Percentiles rank a stretch among this genome's conserved stretches.
Conservation (phyloP, 164 flowering plant genomes). For the Chloranthus sessilifolius region DNA sequence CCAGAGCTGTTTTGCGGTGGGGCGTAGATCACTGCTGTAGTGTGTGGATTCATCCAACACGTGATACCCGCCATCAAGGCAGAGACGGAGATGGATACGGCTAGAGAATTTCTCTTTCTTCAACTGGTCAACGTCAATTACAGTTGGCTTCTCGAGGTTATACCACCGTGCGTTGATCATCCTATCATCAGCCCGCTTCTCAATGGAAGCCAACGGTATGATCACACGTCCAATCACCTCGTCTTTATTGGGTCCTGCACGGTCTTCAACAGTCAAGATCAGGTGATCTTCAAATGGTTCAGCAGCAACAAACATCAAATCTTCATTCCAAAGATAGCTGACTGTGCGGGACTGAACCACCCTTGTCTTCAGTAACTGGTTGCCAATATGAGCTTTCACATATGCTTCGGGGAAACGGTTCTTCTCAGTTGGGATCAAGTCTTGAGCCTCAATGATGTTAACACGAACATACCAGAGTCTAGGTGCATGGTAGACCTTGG, state of each 20-base stretch:
- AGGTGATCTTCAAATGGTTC: slow-evolving; percentile 95
- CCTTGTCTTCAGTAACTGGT: slow-evolving; percentile 73
- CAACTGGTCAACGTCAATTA: slow-evolving; percentile 68
- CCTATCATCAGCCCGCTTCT: slow-evolving; percentile 84
- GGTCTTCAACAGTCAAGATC: slow-evolving; percentile 73
- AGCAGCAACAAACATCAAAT: slow-evolving; percentile 78
- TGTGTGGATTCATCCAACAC: slow-evolving; percentile 92
- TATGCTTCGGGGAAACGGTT: slow-evolving; percentile 69
- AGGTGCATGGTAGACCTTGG: slow-evolving; percentile 92
- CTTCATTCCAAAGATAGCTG: slow-evolving; percentile 83
- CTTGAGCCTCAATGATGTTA: slow-evolving; percentile 87
- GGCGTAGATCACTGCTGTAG: slow-evolving; percentile 90
- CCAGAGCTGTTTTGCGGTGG: slow-evolving; percentile 89
- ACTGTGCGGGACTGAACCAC: slow-evolving; percentile 52
- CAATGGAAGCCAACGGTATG: slow-evolving; percentile 54
- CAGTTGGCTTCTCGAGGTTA: slow-evolving; percentile 68
- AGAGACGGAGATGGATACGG: slow-evolving; percentile 63
- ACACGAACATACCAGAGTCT: slow-evolving; percentile 88
- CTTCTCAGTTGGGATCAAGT: slow-evolving; percentile 62
- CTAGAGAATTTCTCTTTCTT: slow-evolving; percentile 82
- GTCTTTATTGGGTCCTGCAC: slow-evolving; percentile 77
- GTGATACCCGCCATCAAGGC: slow-evolving; percentile 95
- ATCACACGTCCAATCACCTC: slow-evolving; percentile 78
- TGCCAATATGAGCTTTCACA: slow-evolving; percentile 74
- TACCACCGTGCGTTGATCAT: slow-evolving; percentile 72